A percentile compares a stretch with the other conserved stretches of the same genome.
These are phyloP conservation scores for Termitomyces sp. DNA, from an alignment of 768 basidiomycete species.

Conservation along the genomic window DNA sequence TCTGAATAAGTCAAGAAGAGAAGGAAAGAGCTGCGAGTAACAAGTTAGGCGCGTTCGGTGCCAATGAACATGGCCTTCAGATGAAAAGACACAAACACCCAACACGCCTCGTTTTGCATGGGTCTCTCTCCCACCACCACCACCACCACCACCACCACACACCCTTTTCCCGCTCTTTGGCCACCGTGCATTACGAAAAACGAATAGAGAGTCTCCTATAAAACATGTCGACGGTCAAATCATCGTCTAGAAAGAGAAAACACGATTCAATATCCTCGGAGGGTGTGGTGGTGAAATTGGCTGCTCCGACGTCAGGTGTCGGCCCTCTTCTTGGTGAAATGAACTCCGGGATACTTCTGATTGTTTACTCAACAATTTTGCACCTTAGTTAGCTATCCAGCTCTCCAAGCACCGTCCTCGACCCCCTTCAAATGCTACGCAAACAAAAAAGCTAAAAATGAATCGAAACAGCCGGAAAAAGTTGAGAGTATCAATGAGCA, in stretches of 20 bases:
- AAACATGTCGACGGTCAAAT: conserved; percentile 35
- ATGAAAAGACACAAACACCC: conserved; percentile 16
- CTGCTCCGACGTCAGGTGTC: conserved; percentile 26
- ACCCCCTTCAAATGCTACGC: conserved; percentile 66
- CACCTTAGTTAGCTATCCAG: conserved; percentile 60
- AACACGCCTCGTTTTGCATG: conserved; percentile 14
- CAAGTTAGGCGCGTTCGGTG: conserved; percentile 12
- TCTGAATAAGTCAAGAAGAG: conserved; percentile 11
- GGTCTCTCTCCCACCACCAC: conserved; percentile 17
- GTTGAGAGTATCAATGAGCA: conserved; percentile 24
- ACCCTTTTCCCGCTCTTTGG: conserved; percentile 4
- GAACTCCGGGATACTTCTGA: background rate
- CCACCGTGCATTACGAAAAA: conserved; percentile 1
- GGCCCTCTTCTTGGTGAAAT: conserved; percentile 40
- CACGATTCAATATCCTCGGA: conserved; percentile 17
- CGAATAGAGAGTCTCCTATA: conserved; percentile 5
- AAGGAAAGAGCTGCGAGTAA: conserved; percentile 2
- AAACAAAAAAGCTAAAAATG: conserved; percentile 32
- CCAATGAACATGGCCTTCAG: conserved; percentile 15
- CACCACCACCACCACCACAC: conserved; percentile 13
- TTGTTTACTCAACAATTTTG: background rate
- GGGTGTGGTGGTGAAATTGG: conserved; percentile 30
- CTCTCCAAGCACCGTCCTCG: conserved; percentile 51
- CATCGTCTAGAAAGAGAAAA: conserved; percentile 38
- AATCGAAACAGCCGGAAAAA: conserved; percentile 19